A percentile compares a stretch with the other conserved stretches of the same genome.
These are phyloP conservation scores for Coemansia aciculifera DNA, from an alignment of 192 early-diverging fungal species.

Conservation along the genomic window DNA sequence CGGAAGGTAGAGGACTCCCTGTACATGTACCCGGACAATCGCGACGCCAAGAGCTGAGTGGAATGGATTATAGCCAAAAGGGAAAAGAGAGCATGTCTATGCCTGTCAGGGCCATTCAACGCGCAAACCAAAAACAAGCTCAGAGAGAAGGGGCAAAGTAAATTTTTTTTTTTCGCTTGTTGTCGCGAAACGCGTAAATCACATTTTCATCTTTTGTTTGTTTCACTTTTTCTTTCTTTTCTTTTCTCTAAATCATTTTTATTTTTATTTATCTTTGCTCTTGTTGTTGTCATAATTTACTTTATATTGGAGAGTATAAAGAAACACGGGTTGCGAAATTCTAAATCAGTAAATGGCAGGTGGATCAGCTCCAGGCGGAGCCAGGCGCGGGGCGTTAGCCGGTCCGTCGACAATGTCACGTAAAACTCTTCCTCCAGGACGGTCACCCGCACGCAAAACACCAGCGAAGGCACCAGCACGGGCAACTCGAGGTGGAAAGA, in stretches of 20 bases:
- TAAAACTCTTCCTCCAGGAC: conserved; percentile 21
- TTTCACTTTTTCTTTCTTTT: background rate
- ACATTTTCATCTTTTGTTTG: conserved; percentile 1
- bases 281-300: conserved; percentile 3
- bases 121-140: conserved; percentile 32
- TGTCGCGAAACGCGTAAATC: conserved; percentile 13
- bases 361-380: conserved; percentile 20
- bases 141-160: background rate
- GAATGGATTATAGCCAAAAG: conserved; percentile 17
- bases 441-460: conserved; percentile 4
- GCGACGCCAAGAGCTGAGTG: conserved; percentile 14
- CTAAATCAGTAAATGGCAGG: conserved; percentile 18
- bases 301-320: background rate
- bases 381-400: conserved; percentile 31
- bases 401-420: conserved; percentile 23
- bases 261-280: conserved; percentile 1
- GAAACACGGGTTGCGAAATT: background rate
- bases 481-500: conserved; percentile 26
- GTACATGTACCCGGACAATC: conserved; percentile 1
- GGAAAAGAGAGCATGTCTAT: conserved; percentile 22
- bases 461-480: conserved; percentile 13
- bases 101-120: conserved; percentile 39
- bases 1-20: conserved; percentile 8
- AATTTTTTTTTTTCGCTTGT: conserved; percentile 2
- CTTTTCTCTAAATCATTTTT: background rate